phyloP scores from a whole-genome alignment of 768 basidiomycete genomes.

The Naganishia randhawae region DNA sequence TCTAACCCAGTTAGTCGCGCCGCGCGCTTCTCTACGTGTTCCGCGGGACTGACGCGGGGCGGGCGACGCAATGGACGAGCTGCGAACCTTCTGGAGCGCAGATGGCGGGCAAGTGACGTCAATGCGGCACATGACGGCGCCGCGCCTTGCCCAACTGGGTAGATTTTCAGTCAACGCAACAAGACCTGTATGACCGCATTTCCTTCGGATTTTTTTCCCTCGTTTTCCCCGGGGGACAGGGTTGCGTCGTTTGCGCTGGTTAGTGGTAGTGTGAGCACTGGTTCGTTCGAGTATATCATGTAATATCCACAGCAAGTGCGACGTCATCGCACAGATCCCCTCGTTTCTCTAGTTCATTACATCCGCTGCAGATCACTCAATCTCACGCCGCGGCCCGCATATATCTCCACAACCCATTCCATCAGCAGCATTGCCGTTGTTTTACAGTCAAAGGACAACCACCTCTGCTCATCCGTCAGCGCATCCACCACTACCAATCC shows the following conservation, averaged over 20 bases:
- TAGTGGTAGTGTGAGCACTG: too few relatives aligned
- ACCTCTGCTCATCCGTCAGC: neutral
- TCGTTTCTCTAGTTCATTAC: too few relatives aligned
- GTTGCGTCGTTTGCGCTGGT: neutral
- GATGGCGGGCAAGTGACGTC: neutral
- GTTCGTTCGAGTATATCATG: too few relatives aligned
- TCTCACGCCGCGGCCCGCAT: too few relatives aligned
- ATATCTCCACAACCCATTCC: too few relatives aligned
- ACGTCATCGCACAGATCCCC: too few relatives aligned
- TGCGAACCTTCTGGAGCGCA: neutral
- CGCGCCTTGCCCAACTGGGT: neutral
- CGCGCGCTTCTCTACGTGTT: too few relatives aligned
- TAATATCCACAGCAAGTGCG: too few relatives aligned
- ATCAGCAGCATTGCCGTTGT: neutral
- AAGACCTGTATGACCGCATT: neutral
- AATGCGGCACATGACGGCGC: neutral
- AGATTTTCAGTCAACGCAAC: constrained; percentile 7
- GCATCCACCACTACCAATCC: neutral
- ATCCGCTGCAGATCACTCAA: too few relatives aligned
- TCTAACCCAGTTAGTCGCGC: too few relatives aligned
- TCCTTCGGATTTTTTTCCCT: neutral
- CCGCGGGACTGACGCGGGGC: too few relatives aligned
- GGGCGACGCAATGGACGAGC: neutral
- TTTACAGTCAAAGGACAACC: neutral
- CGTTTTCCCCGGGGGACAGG: neutral